Percentiles rank a stretch among this genome's conserved stretches.
Evolutionary conservation across 495 filamentous ascomycete genomes (phyloP).

Genomic region (Aspergillus cavernicola): DNA sequence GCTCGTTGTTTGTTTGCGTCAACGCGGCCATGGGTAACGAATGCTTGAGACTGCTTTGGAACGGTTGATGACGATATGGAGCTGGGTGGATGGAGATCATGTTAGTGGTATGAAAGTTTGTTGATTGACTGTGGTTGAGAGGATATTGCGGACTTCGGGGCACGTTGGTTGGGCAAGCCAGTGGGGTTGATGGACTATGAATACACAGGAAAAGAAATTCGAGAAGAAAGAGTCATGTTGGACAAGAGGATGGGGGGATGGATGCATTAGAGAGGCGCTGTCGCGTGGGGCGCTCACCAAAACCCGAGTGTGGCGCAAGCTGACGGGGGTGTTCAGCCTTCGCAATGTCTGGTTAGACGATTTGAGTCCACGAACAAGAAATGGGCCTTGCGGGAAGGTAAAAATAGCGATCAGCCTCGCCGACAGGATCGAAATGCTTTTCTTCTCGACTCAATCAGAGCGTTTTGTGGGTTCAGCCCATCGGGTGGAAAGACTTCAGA

Average conservation of each 20-base stretch:
- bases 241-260: constrained; percentile 9
- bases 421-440: constrained; percentile 8
- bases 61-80: constrained; percentile 47
- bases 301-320: constrained; percentile 50
- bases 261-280: constrained; percentile 17
- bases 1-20: constrained; percentile 46
- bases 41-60: constrained; percentile 33
- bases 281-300: constrained; percentile 44
- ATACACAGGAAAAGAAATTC: neutral
- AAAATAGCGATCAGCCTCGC: constrained; percentile 26
- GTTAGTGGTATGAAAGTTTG: constrained; percentile 46
- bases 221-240: neutral
- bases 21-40: constrained; percentile 45
- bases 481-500: constrained; percentile 12
- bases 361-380: constrained; percentile 4
- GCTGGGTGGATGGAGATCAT: constrained; percentile 62
- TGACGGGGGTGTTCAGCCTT: constrained; percentile 44
- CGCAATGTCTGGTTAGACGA: constrained; percentile 24
- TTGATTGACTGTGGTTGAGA: constrained; percentile 49
- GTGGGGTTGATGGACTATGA: neutral
- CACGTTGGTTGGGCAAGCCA: neutral
- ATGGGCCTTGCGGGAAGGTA: constrained; percentile 16
- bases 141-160: constrained; percentile 1
- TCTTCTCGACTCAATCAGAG: constrained; percentile 10
- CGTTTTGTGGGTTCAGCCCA: constrained; percentile 18